Conservation (phyloP, 768 basidiomycete genomes). For the Candolleomyces efflorescens region DNA sequence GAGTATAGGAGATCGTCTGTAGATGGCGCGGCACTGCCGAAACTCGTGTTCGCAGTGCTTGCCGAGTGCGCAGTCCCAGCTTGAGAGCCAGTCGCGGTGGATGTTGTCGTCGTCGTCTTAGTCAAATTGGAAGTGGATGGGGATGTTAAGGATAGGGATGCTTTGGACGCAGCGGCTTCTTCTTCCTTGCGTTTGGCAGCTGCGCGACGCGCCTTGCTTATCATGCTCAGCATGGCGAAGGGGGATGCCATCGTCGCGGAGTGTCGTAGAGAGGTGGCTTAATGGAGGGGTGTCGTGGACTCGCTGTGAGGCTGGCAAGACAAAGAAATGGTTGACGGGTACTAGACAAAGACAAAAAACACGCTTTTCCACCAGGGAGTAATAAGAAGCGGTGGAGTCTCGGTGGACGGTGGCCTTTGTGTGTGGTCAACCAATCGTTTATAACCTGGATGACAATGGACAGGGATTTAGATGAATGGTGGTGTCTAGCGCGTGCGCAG, state of each 20-base stretch:
- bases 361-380: no score
- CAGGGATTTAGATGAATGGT: no score
- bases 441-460: no score
- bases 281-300: no score
- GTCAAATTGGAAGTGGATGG: background rate
- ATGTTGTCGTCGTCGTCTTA: background rate
- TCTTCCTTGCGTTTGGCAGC: background rate
- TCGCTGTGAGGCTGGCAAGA: no score
- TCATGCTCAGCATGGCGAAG: constrained; percentile 14
- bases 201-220: constrained; percentile 8
- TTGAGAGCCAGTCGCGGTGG: background rate
- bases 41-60: background rate
- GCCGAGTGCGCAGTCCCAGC: background rate
- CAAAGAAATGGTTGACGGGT: no score
- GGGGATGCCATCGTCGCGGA: constrained; percentile 11
- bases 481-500: no score
- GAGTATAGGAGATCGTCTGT: background rate
- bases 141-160: background rate
- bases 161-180: background rate
- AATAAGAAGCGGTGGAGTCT: no score
- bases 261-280: no score
- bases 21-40: background rate
- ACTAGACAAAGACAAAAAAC: no score
- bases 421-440: no score
- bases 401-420: no score